Conservation (phyloP, 1,139 yeast species). For the Pichia inconspicua region DNA sequence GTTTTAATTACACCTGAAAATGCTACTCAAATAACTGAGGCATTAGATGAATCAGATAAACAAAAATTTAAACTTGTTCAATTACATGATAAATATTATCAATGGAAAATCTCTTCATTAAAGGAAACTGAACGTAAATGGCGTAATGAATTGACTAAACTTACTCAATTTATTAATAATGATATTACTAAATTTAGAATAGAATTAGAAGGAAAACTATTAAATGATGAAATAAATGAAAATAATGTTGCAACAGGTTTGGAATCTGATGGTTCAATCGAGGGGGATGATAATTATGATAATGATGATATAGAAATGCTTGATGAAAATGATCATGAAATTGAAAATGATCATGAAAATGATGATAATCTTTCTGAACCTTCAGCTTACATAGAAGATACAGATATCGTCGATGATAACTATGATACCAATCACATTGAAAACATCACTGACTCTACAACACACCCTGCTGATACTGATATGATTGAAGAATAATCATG, state of each 20-base stretch:
- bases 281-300: too few species aligned
- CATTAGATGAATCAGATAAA: conserved; percentile 16
- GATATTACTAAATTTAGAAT: conserved; percentile 15
- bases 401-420: conserved; percentile 9
- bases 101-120: conserved; percentile 17
- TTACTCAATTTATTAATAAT: conserved; percentile 18
- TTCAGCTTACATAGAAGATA: background rate
- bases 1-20: background rate
- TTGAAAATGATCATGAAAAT: too few species aligned
- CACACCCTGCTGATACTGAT: background rate
- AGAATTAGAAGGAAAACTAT: conserved; percentile 13
- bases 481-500: background rate
- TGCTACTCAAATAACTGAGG: conserved; percentile 16
- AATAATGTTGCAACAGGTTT: conserved; percentile 5
- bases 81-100: conserved; percentile 22
- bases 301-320: too few species aligned
- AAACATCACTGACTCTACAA: background rate
- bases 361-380: too few species aligned
- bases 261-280: too few species aligned
- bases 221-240: too few species aligned
- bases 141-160: conserved; percentile 18
- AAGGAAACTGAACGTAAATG: conserved; percentile 22
- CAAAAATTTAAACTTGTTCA: conserved; percentile 22
- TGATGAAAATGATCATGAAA: too few species aligned
- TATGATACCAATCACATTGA: background rate